Evolutionary conservation across 768 basidiomycete species (phyloP), one percentile per base, ranked within the genome.

Genomic region (Kwoniella bestiolae): DNA sequence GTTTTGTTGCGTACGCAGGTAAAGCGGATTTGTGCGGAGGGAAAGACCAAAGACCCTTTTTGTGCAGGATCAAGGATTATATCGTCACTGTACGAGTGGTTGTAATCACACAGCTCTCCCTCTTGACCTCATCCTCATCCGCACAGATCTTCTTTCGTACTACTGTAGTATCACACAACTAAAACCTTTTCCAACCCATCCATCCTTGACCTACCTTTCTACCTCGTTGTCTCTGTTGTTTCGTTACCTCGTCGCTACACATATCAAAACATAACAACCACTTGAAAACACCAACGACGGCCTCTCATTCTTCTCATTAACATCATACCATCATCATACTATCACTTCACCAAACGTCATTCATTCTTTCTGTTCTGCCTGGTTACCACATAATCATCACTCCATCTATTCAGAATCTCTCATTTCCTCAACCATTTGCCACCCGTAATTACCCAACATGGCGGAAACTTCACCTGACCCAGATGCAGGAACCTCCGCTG

Each of bases 401-500:
- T 53, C 21, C 52, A 53, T 53, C 29, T n/a, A n/a, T n/a, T n/a
- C n/a, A n/a, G 3, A n/a, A 29, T 16, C 21, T n/a, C n/a, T 31
- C 57, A 58, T 1, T 46, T 29, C 57, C 12, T 3, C 18, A 41
- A 5, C 38, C 18, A n/a, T 41, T 41, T 41, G 38, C 38, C 38
- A 41, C 38, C 38, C 38, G 12, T 41, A 14, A 18, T 51, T 50
- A 44, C 26, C 53, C 35, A 61, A 52, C 60, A 61, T 61, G 60
- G 60, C 62, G 31, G 62, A 63, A 28, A 29, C 45, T 7, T 21
- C 62, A 23, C 38, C 52, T 23, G 38, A 28, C 28, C 14, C 34
- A 53, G 60, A 28, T 44, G 31, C 45, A 34, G 44, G 14, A 29
- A 34, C 45, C 8, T 26, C 47, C 31, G 60, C 50, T 49, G 60